These are phyloP conservation scores for Starmerella sp. DNA, from an alignment of 805 yeast genomes.

Conservation along the genomic window DNA sequence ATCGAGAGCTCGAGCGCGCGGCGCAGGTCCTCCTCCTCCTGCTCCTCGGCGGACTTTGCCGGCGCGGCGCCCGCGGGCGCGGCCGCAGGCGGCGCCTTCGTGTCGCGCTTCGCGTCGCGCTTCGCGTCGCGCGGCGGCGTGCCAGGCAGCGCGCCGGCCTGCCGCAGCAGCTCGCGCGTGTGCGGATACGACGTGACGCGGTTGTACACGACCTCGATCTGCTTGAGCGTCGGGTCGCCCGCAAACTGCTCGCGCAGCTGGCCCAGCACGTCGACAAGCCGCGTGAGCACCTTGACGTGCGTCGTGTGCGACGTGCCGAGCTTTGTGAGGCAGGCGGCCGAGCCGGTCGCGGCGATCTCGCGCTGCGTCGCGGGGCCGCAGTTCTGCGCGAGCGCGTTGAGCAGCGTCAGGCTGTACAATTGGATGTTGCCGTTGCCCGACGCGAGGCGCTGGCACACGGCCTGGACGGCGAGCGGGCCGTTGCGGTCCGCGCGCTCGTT, in stretches of 20 bases:
- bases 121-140: neutral
- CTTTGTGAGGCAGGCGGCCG: conserved; percentile 38
- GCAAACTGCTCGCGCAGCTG: conserved; percentile 57
- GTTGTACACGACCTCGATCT: conserved; percentile 51
- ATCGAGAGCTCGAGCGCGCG: conserved; percentile 37
- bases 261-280: conserved; percentile 53
- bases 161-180: conserved; percentile 6
- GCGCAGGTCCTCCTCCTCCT: conserved; percentile 72
- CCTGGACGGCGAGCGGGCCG: conserved; percentile 36
- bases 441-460: conserved; percentile 40
- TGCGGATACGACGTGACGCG: conserved; percentile 35
- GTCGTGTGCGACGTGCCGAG: conserved; percentile 44
- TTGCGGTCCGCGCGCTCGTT: conserved; percentile 50
- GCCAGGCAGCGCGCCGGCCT: conserved; percentile 32
- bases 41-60: conserved; percentile 9
- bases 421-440: conserved; percentile 52
- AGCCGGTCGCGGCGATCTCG: conserved; percentile 47
- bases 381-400: conserved; percentile 59
- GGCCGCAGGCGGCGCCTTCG: neutral
- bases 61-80: neutral
- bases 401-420: conserved; percentile 41
- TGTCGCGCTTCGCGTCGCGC: neutral
- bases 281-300: conserved; percentile 56
- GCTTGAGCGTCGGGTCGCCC: conserved; percentile 63
- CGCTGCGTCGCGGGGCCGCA: conserved; percentile 61